Evolutionary conservation across 2,329 filamentous ascomycete species (phyloP).

Genomic region (Kalmusia sp.): DNA sequence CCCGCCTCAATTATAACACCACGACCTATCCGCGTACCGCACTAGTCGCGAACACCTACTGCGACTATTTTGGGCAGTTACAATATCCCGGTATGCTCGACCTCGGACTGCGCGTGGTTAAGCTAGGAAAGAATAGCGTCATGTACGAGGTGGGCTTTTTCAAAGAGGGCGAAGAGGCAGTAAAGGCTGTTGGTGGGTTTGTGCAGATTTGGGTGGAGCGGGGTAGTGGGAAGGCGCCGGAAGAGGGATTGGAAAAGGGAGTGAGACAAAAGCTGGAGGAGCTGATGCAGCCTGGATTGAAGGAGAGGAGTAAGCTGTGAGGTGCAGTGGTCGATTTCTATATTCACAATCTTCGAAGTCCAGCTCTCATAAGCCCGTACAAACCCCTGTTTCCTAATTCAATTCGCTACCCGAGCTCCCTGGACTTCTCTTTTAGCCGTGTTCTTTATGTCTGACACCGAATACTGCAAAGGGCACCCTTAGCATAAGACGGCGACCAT

Average conservation of each 20-base stretch:
- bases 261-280: not conserved
- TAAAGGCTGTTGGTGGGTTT: conserved; percentile 85
- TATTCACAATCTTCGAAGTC: no score
- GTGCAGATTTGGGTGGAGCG: conserved; percentile 89
- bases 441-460: no score
- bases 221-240: conserved; percentile 69
- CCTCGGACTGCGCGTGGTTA: conserved; percentile 80
- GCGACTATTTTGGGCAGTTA: conserved; percentile 83
- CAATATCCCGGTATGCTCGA: conserved; percentile 84
- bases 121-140: conserved; percentile 84
- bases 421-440: no score
- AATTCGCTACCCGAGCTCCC: no score
- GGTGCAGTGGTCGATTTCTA: no score
- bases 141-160: conserved; percentile 92
- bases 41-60: conserved; percentile 84
- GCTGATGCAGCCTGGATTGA: conserved; percentile 6
- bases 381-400: no score
- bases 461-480: no score
- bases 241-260: conserved; percentile 47
- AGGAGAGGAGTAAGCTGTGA: conserved; percentile 36
- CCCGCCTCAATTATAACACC: conserved; percentile 76
- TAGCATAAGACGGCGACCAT: no score
- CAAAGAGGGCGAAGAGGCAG: conserved; percentile 72
- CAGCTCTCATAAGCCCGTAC: no score
- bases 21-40: conserved; percentile 75